A percentile compares a stretch with the other conserved stretches of the same genome.
phyloP scores from a whole-genome alignment of 2,329 filamentous ascomycete genomes.

The Ramularia endophylla region DNA sequence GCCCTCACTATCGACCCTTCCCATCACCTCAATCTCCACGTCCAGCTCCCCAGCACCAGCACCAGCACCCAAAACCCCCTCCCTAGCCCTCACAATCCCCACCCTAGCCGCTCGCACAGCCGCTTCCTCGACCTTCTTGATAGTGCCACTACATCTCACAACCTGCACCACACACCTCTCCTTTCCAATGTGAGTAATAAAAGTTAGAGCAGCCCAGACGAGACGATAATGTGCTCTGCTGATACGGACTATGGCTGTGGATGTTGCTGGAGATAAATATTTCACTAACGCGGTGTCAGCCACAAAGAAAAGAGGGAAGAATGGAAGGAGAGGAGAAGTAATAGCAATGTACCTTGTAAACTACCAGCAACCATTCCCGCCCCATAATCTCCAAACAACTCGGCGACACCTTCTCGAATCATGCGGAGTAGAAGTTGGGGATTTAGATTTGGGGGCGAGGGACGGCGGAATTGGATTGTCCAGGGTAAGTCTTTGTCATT shows the following conservation, averaged over 20 bases:
- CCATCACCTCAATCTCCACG: neutral
- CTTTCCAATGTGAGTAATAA: slow-evolving; percentile 63
- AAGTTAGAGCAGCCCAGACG: slow-evolving; percentile 83
- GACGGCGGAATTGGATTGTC: slow-evolving; percentile 69
- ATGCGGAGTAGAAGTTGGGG: slow-evolving; percentile 59
- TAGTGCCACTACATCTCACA: slow-evolving; percentile 83
- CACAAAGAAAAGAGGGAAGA: neutral
- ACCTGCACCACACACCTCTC: slow-evolving; percentile 74
- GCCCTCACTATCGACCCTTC: too few species aligned
- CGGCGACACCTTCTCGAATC: slow-evolving; percentile 63
- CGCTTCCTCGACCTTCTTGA: slow-evolving; percentile 86
- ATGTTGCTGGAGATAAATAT: slow-evolving; percentile 87
- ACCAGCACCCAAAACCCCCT: too few species aligned
- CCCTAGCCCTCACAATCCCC: slow-evolving; percentile 62
- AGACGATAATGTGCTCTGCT: slow-evolving; percentile 76
- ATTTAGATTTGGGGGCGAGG: slow-evolving; percentile 67
- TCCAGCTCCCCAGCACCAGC: slow-evolving; percentile 4
- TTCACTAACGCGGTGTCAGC: slow-evolving; percentile 65
- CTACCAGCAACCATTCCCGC: slow-evolving; percentile 65
- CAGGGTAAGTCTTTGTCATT: slow-evolving; percentile 41
- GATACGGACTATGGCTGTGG: slow-evolving; percentile 84
- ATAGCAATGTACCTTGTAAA: slow-evolving; percentile 63
- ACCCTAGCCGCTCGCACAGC: slow-evolving; percentile 71
- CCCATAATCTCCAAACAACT: slow-evolving; percentile 85
- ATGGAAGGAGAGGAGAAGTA: neutral